Conservation (phyloP, 345 rosid species). For the Euphorbia peplus region DNA sequence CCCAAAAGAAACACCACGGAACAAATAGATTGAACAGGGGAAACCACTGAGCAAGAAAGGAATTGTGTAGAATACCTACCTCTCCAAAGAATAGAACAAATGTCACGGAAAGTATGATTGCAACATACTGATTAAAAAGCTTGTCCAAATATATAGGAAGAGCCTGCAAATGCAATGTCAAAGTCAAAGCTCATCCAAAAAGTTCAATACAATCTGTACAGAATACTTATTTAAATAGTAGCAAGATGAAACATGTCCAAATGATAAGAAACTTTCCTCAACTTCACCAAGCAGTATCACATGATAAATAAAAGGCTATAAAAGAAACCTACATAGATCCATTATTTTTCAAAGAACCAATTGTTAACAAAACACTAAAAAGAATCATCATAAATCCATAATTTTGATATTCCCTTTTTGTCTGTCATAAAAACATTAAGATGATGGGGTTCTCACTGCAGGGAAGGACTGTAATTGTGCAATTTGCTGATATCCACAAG, state of each 20-base stretch:
- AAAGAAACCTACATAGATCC: neutral
- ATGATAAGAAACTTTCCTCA: neutral
- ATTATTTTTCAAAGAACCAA: neutral
- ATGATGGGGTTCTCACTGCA: too few relatives aligned
- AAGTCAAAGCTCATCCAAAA: neutral
- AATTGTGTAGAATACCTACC: conserved; percentile 41
- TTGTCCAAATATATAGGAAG: conserved; percentile 92
- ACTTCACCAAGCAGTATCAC: neutral
- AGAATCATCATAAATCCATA: neutral
- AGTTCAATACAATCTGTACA: neutral
- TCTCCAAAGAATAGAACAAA: conserved; percentile 89
- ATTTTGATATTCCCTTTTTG: too few relatives aligned
- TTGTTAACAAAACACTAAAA: neutral
- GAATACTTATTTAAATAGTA: neutral
- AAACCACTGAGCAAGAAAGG: neutral
- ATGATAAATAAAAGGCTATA: neutral
- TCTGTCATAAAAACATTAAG: too few relatives aligned
- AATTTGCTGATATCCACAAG: conserved; percentile 54
- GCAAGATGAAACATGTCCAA: neutral
- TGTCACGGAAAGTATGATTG: conserved; percentile 84
- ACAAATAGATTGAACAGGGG: neutral
- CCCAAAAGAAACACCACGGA: neutral
- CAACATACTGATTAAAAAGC: conserved; percentile 86
- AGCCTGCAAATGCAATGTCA: conserved; percentile 51
- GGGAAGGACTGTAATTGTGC: conserved; percentile 51